Conservation (phyloP, 345 rosid genomes). For the Citrus glauca region DNA sequence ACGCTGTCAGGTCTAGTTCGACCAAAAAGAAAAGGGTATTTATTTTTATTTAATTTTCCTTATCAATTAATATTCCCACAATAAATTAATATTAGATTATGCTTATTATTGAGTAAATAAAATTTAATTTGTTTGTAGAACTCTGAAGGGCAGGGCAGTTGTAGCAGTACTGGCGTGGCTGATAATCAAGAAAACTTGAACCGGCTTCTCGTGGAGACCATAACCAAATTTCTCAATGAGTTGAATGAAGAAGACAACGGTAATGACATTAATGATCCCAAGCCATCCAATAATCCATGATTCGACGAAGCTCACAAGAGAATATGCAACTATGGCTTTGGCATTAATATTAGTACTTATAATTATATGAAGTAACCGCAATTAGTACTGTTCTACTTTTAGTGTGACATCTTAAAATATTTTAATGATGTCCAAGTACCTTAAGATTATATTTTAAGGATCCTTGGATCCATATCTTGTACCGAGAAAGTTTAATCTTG, state of each 20-base stretch:
- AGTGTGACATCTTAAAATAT: too few species aligned
- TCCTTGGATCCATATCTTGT: neutral
- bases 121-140: neutral
- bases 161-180: neutral
- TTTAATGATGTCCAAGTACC: neutral
- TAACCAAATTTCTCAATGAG: constrained; percentile 16
- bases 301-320: neutral
- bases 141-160: neutral
- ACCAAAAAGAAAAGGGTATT: constrained; percentile 5
- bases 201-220: constrained; percentile 11
- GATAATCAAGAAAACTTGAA: constrained; percentile 4
- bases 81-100: too few species aligned
- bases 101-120: too few species aligned
- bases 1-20: neutral
- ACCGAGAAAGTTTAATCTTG: neutral
- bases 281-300: constrained; percentile 6
- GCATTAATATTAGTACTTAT: neutral
- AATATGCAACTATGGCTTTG: neutral
- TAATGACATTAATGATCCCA: neutral
- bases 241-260: neutral
- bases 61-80: too few species aligned
- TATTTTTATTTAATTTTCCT: too few species aligned
- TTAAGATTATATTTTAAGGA: neutral
- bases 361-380: neutral
- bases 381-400: neutral